Evolutionary conservation across 2,329 filamentous ascomycete genomes (phyloP), one percentile per base, ranked within the genome.

Genomic region (Penicillium expansum): DNA sequence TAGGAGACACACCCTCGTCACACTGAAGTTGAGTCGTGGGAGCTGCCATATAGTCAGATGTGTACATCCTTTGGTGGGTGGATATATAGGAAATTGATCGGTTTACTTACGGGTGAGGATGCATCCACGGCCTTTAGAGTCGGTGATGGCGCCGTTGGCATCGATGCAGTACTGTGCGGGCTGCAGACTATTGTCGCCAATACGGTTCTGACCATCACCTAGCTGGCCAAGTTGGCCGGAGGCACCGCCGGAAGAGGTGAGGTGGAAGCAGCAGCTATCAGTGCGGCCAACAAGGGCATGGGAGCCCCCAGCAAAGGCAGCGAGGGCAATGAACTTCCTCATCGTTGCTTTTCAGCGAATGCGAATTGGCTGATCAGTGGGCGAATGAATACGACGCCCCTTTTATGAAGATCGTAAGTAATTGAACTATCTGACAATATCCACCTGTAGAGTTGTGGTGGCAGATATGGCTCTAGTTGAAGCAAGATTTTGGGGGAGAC

Each of bases 21-120:
- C 86, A 88, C 67, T 87, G 85, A 57, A 85, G 82, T 47, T 86
- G 82, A 29, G 77, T 79, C 1, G 83, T 85, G 0, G 82, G 79
- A 39, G 80, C 80, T 82, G 59, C 30, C 4, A 29, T 24, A 16
- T 56, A 8, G 29, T 38, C 16, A 14, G 35, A 48, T 20, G 2
- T 20, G 2, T n/a, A 58, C 11, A 30, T 52, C 67, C 58, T 66
- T 30, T 52, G 24, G 10, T 14, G 24, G 24, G 18, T 1, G 7
- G 35, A 13, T 16, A 30, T 20, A 24, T 8, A 18, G 13, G 16
- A 5, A 29, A 33, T 30, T 29, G 18, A 32, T 14, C 11, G 38
- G 13, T 55, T 57, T 22, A 75, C 77, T 70, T 71, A 84, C 81
- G 77, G 60, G 86, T 88, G 66, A 87, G 74, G 71, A 86, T 85